Percentiles rank a stretch among this genome's conserved stretches.
phyloP scores from a whole-genome alignment of 2,329 filamentous ascomycete species.

The Colletotrichum sp. region DNA sequence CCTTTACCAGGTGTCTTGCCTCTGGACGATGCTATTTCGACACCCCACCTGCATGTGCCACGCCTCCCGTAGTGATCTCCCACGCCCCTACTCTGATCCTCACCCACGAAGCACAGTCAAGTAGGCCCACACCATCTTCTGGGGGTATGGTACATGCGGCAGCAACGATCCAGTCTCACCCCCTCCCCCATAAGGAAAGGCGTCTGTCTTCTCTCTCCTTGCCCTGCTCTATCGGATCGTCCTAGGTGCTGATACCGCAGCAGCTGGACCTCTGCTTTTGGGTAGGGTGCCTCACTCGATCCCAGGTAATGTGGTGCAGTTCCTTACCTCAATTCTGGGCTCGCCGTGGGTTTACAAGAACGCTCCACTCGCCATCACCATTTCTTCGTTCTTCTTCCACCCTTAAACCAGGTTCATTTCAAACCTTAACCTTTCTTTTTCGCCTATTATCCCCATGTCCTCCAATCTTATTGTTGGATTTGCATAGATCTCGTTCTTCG shows the following conservation, averaged over 20 bases:
- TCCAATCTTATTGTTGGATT: conserved; percentile 15
- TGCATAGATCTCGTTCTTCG: neutral
- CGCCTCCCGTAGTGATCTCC: neutral
- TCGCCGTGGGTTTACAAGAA: conserved; percentile 8
- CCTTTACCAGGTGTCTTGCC: neutral
- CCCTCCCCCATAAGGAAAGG: neutral
- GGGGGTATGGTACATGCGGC: neutral
- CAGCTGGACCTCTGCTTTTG: neutral
- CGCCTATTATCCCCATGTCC: neutral
- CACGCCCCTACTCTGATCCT: neutral
- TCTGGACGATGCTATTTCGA: neutral
- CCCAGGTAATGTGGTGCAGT: neutral
- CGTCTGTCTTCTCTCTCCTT: neutral
- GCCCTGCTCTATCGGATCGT: conserved; percentile 9
- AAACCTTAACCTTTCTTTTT: conserved; percentile 21
- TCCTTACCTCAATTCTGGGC: neutral
- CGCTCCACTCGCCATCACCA: conserved; percentile 6
- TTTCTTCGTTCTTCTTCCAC: conserved; percentile 4
- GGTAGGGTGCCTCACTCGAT: neutral
- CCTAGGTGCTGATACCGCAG: neutral
- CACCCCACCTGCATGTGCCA: too few species aligned
- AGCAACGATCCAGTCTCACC: neutral
- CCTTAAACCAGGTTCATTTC: conserved; percentile 11
- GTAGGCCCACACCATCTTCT: neutral
- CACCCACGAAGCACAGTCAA: neutral